Conservation (phyloP, 73 alveolate species). For the Paramecium sexaurelia region DNA sequence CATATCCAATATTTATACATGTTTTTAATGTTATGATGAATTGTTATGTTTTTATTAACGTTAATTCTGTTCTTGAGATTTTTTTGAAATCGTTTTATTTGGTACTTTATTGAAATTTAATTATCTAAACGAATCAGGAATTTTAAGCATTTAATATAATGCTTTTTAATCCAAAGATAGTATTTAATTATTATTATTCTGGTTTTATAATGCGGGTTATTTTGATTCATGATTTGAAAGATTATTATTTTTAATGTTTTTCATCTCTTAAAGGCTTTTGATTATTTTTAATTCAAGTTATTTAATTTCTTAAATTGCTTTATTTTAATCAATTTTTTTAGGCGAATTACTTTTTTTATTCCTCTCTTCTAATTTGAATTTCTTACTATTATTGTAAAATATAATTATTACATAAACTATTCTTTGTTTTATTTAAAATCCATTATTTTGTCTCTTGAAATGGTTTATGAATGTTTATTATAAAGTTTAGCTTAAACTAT, state of each 20-base stretch:
- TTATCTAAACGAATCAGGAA: not conserved
- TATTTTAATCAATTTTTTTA: not conserved
- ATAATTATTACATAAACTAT: not conserved
- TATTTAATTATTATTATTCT: not conserved
- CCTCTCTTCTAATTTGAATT: not conserved
- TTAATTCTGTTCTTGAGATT: not conserved
- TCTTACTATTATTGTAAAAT: not conserved
- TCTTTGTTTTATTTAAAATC: not conserved
- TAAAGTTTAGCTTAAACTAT: not conserved
- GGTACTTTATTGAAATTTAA: not conserved
- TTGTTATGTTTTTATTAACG: not conserved
- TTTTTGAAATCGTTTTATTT: not conserved
- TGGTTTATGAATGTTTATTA: constrained; percentile 16
- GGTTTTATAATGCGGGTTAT: not conserved
- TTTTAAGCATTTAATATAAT: not conserved
- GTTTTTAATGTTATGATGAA: not conserved
- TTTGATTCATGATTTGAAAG: not conserved
- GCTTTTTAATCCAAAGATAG: constrained; percentile 35
- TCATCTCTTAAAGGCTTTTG: not conserved
- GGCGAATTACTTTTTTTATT: constrained; percentile 7
- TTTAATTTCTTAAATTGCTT: constrained; percentile 3
- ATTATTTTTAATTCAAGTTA: constrained; percentile 29
- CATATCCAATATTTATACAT: constrained; percentile 11
- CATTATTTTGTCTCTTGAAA: not conserved
- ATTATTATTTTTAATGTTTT: not conserved